Evolutionary conservation across 1,284 basidiomycete species (phyloP).

Genomic region (Rhodotorula sp.): DNA sequence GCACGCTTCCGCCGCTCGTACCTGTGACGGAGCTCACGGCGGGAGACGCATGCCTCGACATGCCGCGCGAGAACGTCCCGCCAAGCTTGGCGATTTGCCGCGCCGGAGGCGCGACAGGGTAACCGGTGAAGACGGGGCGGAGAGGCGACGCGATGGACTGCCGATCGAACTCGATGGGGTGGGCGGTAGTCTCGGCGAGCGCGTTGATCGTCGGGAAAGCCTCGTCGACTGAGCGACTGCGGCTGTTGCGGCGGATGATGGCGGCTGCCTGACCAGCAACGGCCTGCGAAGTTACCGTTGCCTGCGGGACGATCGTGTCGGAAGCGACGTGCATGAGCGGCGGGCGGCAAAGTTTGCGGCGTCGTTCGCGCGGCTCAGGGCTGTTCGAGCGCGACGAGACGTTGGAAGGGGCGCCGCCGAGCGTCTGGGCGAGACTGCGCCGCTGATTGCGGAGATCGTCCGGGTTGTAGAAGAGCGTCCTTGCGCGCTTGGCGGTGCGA

Average conservation of each 20-base stretch:
- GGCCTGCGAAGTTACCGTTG: neutral
- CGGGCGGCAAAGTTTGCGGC: conserved; percentile 11
- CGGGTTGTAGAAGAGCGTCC: conserved; percentile 4
- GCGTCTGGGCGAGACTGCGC: neutral
- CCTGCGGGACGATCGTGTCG: conserved; percentile 16
- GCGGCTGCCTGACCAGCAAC: neutral
- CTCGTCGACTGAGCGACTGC: conserved; percentile 16
- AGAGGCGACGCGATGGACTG: neutral
- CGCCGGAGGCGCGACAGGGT: neutral
- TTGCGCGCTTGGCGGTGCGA: conserved; percentile 12
- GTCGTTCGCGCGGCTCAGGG: neutral
- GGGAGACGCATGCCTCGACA: neutral
- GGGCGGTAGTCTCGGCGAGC: neutral
- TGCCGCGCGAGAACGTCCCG: neutral
- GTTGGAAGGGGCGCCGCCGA: conserved; percentile 1
- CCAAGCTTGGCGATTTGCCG: conserved; percentile 1
- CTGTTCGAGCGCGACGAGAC: neutral
- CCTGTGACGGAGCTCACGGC: neutral
- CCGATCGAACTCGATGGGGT: neutral
- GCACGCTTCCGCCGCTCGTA: neutral
- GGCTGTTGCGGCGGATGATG: neutral
- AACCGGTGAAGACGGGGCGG: neutral
- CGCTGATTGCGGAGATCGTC: neutral
- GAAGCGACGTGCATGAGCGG: conserved; percentile 10
- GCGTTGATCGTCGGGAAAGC: conserved; percentile 13